Conservation (phyloP, 2,329 filamentous ascomycete genomes). For the Paraconiothyrium brasiliense region DNA sequence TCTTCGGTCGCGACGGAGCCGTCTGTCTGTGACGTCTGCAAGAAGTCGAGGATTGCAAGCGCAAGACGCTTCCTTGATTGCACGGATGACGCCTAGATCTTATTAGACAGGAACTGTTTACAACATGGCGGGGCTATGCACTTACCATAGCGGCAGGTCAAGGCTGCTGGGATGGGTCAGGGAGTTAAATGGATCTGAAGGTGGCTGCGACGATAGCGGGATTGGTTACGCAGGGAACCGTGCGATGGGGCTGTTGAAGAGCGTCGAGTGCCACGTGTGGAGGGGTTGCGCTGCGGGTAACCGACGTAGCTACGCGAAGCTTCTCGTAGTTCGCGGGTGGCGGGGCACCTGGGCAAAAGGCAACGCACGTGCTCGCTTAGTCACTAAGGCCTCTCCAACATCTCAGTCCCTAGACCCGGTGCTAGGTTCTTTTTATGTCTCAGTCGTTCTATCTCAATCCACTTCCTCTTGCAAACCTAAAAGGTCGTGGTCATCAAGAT, state of each 20-base stretch:
- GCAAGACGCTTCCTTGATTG: conserved; percentile 84
- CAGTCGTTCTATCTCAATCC: no score
- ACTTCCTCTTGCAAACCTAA: no score
- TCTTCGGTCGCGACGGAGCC: conserved; percentile 90
- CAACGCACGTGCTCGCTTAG: no score
- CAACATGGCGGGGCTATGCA: conserved; percentile 24
- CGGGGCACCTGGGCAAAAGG: no score
- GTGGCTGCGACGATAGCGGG: neutral
- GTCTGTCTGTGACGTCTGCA: conserved; percentile 82
- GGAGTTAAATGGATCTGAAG: neutral
- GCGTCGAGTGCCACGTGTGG: neutral
- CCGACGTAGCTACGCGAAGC: conserved; percentile 7
- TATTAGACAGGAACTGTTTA: conserved; percentile 24
- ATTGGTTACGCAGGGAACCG: neutral
- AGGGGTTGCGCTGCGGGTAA: neutral
- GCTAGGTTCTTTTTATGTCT: no score
- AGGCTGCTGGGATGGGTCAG: neutral
- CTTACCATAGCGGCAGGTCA: conserved; percentile 41
- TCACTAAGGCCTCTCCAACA: no score
- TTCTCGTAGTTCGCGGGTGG: neutral
- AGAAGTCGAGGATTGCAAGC: conserved; percentile 96
- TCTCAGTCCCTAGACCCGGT: no score
- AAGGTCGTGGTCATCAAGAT: no score
- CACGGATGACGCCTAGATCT: conserved; percentile 33
- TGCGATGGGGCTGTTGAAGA: neutral